These are phyloP conservation scores for Xylaria arbuscula DNA, from an alignment of 2,329 filamentous ascomycete species.

Conservation along the genomic window DNA sequence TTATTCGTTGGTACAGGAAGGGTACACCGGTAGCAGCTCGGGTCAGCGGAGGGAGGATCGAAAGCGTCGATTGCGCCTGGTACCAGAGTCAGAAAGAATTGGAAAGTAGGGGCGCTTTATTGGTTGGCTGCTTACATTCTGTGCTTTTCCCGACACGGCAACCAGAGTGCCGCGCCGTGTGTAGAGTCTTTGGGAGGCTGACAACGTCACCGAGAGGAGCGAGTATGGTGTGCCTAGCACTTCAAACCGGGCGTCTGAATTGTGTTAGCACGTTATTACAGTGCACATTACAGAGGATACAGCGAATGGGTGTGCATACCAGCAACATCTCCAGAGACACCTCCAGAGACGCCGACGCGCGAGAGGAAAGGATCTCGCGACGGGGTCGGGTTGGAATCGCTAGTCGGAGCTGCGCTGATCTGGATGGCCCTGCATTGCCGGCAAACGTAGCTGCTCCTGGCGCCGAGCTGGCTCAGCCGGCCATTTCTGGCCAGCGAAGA, in stretches of 20 bases:
- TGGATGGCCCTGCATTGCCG: constrained; percentile 70
- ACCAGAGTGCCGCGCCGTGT: constrained; percentile 92
- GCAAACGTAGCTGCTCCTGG: constrained; percentile 56
- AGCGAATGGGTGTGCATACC: constrained; percentile 53
- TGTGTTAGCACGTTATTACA: background rate
- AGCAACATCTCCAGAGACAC: constrained; percentile 56
- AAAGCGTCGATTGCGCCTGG: constrained; percentile 88
- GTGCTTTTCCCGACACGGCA: constrained; percentile 86
- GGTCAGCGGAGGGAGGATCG: constrained; percentile 83
- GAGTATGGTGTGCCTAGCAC: constrained; percentile 93
- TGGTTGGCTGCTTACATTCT: constrained; percentile 73
- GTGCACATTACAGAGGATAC: background rate
- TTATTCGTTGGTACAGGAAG: constrained; percentile 93
- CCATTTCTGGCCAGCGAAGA: constrained; percentile 44
- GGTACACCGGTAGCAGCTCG: constrained; percentile 86
- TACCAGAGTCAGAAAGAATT: background rate
- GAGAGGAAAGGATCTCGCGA: constrained; percentile 67
- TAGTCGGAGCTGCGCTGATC: constrained; percentile 70
- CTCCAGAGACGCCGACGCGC: constrained; percentile 56
- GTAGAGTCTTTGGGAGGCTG: constrained; percentile 92
- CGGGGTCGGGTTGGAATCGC: constrained; percentile 63
- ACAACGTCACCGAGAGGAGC: constrained; percentile 90
- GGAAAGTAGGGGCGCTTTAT: too few species aligned
- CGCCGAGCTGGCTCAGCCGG: constrained; percentile 41
- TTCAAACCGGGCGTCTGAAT: constrained; percentile 91